Evolutionary conservation across 495 filamentous ascomycete species (phyloP).

Genomic region (Penicillium longicatenatum): DNA sequence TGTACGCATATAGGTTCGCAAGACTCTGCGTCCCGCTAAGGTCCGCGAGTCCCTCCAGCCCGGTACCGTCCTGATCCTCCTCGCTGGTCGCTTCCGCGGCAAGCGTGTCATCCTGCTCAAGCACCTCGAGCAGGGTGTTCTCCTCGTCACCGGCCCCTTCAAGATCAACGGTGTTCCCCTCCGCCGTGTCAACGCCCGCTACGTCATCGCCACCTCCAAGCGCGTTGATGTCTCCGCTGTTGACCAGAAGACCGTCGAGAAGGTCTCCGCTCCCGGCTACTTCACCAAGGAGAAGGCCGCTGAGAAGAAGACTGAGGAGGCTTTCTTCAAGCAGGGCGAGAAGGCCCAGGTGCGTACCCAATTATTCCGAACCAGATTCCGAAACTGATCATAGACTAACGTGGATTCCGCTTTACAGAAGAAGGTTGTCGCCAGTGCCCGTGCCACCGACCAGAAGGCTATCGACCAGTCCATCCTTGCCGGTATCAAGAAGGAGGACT

Average conservation of each 20-base stretch:
- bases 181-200: constrained; percentile 95
- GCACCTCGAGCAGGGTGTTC: constrained; percentile 91
- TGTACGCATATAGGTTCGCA: constrained; percentile 75
- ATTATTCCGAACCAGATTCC: neutral
- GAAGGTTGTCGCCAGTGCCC: constrained; percentile 87
- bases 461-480: constrained; percentile 91
- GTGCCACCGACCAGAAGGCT: constrained; percentile 95
- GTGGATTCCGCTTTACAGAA: constrained; percentile 61
- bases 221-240: constrained; percentile 84
- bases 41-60: constrained; percentile 84
- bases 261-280: constrained; percentile 82
- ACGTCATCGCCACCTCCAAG: constrained; percentile 96
- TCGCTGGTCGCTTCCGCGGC: constrained; percentile 99
- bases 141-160: constrained; percentile 99
- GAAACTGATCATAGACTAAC: constrained; percentile 15
- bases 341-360: constrained; percentile 80
- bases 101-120: constrained; percentile 99
- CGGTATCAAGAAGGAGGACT: constrained; percentile 92
- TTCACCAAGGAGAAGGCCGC: constrained; percentile 92
- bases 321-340: constrained; percentile 98
- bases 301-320: constrained; percentile 91
- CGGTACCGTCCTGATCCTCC: constrained; percentile 94
- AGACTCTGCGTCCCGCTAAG: constrained; percentile 82
- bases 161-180: constrained; percentile 99
- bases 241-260: constrained; percentile 79